phyloP scores from a whole-genome alignment of 306 rosid genomes.

The Sophora flavescens region DNA sequence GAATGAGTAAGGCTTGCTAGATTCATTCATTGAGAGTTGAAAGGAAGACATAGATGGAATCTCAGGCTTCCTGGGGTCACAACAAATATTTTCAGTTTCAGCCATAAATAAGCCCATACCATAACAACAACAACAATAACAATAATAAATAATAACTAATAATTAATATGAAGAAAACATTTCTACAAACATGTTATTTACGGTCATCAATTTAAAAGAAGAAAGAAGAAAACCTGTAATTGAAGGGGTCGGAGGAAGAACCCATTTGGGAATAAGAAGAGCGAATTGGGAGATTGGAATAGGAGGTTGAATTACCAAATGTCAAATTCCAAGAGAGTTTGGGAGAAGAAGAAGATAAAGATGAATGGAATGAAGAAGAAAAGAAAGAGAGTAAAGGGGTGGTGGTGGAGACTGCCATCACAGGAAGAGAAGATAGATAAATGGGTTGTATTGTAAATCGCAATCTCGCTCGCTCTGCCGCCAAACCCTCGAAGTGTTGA shows the following conservation, averaged over 20 bases:
- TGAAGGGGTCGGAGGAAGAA: constrained; percentile 44
- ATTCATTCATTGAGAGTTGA: constrained; percentile 68
- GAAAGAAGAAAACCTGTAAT: constrained; percentile 38
- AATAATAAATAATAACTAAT: no score
- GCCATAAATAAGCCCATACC: no score
- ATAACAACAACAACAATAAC: no score
- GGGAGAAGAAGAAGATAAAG: constrained; percentile 9
- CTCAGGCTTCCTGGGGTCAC: constrained; percentile 54
- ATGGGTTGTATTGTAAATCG: no score
- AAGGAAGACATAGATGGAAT: constrained; percentile 62
- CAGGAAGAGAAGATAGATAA: no score
- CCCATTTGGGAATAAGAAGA: constrained; percentile 45
- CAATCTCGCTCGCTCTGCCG: not conserved
- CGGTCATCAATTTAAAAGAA: no score
- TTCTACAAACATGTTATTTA: constrained; percentile 30
- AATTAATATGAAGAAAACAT: constrained; percentile 8
- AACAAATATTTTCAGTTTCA: constrained; percentile 27
- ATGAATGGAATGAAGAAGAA: not conserved
- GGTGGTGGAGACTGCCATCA: constrained; percentile 37
- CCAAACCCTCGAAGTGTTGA: constrained; percentile 39
- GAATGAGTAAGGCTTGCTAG: constrained; percentile 54
- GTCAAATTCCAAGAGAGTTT: not conserved
- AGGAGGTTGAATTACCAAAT: not conserved
- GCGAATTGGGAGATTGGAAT: constrained; percentile 23
- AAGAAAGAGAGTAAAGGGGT: not conserved